phyloP scores from a whole-genome alignment of 805 yeast species.

The Grigorovia jiainica region DNA sequence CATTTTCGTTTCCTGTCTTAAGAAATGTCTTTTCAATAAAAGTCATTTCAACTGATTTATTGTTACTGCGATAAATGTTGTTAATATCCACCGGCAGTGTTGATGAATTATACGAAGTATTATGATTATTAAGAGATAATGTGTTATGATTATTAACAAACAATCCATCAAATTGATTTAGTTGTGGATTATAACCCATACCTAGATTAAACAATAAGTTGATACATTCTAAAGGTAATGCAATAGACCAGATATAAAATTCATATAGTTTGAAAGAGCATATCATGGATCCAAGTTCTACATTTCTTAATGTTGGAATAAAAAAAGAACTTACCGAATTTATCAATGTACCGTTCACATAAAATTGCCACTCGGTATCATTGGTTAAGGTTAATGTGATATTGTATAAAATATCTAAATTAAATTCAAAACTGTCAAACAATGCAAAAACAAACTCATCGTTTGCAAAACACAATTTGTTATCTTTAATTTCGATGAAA shows the following conservation, averaged over 20 bases:
- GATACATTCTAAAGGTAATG: constrained; percentile 1
- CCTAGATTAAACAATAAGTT: constrained; percentile 1
- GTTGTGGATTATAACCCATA: not conserved
- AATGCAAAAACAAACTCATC: constrained; percentile 22
- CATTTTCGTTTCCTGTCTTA: not conserved
- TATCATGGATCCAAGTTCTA: constrained; percentile 29
- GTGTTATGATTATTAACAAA: no score
- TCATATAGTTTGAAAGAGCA: constrained; percentile 23
- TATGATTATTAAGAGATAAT: no score
- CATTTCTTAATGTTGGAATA: constrained; percentile 5
- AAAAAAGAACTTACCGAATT: constrained; percentile 15
- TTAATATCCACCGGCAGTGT: no score
- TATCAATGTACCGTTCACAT: constrained; percentile 16
- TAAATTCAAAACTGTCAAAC: constrained; percentile 23
- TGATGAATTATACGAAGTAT: no score
- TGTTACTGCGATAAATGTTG: no score
- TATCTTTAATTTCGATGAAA: constrained; percentile 24
- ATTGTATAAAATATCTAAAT: constrained; percentile 12
- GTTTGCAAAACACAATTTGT: constrained; percentile 21
- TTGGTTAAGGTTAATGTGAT: constrained; percentile 11
- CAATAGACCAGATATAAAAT: constrained; percentile 10
- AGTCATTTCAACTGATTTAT: no score
- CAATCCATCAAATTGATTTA: not conserved
- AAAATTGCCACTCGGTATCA: constrained; percentile 9
- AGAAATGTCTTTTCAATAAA: constrained; percentile 2